phyloP scores from a whole-genome alignment of 2,329 filamentous ascomycete species.

The Aspergillus tubingensis region DNA sequence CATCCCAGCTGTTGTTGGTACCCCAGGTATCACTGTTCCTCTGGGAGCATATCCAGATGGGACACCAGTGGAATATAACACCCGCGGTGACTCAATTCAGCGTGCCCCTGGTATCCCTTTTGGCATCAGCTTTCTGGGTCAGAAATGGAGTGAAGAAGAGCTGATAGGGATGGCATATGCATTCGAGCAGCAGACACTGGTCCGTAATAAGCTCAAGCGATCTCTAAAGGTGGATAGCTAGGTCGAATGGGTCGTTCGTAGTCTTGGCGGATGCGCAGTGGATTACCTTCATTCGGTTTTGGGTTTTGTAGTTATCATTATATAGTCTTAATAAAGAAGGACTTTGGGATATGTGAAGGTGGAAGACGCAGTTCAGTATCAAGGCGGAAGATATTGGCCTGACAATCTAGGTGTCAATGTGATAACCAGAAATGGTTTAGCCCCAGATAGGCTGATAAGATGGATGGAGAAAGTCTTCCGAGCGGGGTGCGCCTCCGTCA shows the following conservation, averaged over 20 bases:
- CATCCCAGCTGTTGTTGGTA: slow-evolving; percentile 59
- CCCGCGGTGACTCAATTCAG: slow-evolving; percentile 54
- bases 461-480: slow-evolving; percentile 1
- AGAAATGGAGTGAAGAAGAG: slow-evolving; percentile 61
- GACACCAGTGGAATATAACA: slow-evolving; percentile 43
- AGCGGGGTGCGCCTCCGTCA: slow-evolving; percentile 1
- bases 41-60: slow-evolving; percentile 58
- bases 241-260: slow-evolving; percentile 47
- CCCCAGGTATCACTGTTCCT: slow-evolving; percentile 65
- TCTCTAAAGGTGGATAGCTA: slow-evolving; percentile 45
- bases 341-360: too few species aligned
- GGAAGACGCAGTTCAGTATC: too few species aligned
- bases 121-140: slow-evolving; percentile 65
- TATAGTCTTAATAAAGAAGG: neutral
- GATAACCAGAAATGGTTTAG: slow-evolving; percentile 8
- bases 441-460: slow-evolving; percentile 3
- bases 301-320: neutral
- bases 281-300: neutral
- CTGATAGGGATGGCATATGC: slow-evolving; percentile 68
- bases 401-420: neutral
- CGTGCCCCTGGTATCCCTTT: slow-evolving; percentile 60
- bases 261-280: neutral
- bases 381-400: neutral
- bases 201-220: slow-evolving; percentile 51
- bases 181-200: slow-evolving; percentile 63